phyloP scores from a whole-genome alignment of 257 asterid species.

The Petunia secreta region DNA sequence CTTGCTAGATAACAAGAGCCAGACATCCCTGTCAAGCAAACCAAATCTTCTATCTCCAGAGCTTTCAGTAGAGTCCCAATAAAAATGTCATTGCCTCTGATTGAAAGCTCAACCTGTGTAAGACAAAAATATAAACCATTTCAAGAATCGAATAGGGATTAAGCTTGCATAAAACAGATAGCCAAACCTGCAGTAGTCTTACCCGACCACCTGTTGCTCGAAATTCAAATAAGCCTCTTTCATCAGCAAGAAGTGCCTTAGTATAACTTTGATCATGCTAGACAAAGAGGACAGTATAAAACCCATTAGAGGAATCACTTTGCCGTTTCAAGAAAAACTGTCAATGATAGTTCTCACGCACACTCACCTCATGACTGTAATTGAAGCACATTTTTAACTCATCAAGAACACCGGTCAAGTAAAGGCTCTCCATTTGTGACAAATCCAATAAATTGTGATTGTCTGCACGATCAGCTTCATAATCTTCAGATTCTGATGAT shows the following conservation, averaged over 20 bases:
- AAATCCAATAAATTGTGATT: slow-evolving; percentile 52
- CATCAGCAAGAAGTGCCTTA: slow-evolving; percentile 87
- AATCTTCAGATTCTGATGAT: slow-evolving; percentile 77
- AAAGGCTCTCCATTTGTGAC: slow-evolving; percentile 59
- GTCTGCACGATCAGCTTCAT: slow-evolving; percentile 48
- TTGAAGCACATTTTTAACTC: slow-evolving; percentile 83
- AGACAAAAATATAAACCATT: slow-evolving; percentile 32
- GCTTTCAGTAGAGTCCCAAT: slow-evolving; percentile 90
- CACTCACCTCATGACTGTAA: slow-evolving; percentile 71
- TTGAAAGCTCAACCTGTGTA: slow-evolving; percentile 83
- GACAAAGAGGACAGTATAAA: slow-evolving; percentile 16
- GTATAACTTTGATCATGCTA: slow-evolving; percentile 62
- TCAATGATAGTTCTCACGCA: slow-evolving; percentile 9
- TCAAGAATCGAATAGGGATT: slow-evolving; percentile 22
- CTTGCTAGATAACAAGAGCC: slow-evolving; percentile 69
- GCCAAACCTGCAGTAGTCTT: slow-evolving; percentile 34
- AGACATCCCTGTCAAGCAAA: slow-evolving; percentile 51
- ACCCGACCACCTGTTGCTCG: slow-evolving; percentile 98
- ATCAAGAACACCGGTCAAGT: slow-evolving; percentile 82
- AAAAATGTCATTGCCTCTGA: slow-evolving; percentile 73
- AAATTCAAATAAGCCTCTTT: slow-evolving; percentile 79
- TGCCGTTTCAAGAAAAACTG: neutral
- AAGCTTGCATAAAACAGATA: slow-evolving; percentile 23
- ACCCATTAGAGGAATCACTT: neutral
- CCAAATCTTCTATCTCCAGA: slow-evolving; percentile 87